These are phyloP conservation scores for Pseudocercospora fijiensis DNA, from an alignment of 2,329 filamentous ascomycete species.

Conservation along the genomic window DNA sequence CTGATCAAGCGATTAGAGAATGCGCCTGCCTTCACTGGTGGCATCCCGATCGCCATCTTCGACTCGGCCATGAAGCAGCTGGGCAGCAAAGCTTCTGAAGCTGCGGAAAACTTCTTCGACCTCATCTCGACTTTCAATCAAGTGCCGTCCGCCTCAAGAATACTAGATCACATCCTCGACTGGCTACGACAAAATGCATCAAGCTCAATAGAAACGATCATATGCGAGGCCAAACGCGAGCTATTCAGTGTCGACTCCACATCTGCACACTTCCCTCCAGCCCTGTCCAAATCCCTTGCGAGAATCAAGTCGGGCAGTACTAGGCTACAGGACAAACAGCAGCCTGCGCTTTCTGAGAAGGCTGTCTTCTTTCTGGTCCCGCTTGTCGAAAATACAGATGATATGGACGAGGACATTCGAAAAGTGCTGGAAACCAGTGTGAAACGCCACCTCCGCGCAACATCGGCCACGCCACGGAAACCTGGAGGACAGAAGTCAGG, in stretches of 20 bases:
- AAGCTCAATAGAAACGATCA: slow-evolving; percentile 58
- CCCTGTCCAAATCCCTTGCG: slow-evolving; percentile 64
- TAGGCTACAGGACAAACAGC: slow-evolving; percentile 37
- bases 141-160: slow-evolving; percentile 62
- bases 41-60: slow-evolving; percentile 89
- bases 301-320: slow-evolving; percentile 57
- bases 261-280: slow-evolving; percentile 70
- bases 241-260: slow-evolving; percentile 63
- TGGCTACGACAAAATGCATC: slow-evolving; percentile 54
- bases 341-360: slow-evolving; percentile 45
- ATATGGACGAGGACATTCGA: slow-evolving; percentile 53
- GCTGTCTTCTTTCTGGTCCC: slow-evolving; percentile 52
- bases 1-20: slow-evolving; percentile 63
- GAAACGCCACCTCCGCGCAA: slow-evolving; percentile 31
- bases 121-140: slow-evolving; percentile 70
- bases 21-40: slow-evolving; percentile 85
- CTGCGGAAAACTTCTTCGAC: slow-evolving; percentile 76
- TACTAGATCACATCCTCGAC: slow-evolving; percentile 72
- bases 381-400: slow-evolving; percentile 44
- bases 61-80: slow-evolving; percentile 79
- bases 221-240: slow-evolving; percentile 69
- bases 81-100: slow-evolving; percentile 59
- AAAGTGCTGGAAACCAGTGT: slow-evolving; percentile 51
- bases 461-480: slow-evolving; percentile 6
- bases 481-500: slow-evolving; percentile 5